These are phyloP conservation scores for Fusarium decemcellulare DNA, from an alignment of 2,329 filamentous ascomycete genomes.

Conservation along the genomic window DNA sequence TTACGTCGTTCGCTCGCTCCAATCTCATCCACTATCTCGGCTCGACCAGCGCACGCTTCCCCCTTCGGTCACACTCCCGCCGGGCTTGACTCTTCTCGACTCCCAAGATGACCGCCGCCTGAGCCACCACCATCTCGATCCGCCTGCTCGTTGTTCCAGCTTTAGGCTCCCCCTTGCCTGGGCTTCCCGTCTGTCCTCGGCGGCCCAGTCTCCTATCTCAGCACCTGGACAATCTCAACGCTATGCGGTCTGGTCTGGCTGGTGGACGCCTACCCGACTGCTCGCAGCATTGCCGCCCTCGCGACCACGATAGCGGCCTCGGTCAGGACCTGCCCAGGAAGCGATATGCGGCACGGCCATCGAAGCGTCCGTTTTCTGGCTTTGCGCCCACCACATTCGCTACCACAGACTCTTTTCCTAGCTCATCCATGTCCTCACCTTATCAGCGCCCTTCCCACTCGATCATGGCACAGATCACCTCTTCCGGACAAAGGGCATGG, in stretches of 20 bases:
- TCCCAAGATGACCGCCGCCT: slow-evolving; percentile 43
- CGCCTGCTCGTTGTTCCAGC: slow-evolving; percentile 22
- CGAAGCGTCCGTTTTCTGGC: slow-evolving; percentile 33
- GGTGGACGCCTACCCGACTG: slow-evolving; percentile 40
- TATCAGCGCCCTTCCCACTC: slow-evolving; percentile 18
- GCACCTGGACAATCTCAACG: slow-evolving; percentile 28
- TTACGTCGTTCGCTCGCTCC: too few relatives aligned
- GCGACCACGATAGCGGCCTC: slow-evolving; percentile 30
- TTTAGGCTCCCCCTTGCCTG: slow-evolving; percentile 17
- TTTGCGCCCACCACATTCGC: slow-evolving; percentile 37
- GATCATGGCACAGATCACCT: slow-evolving; percentile 34
- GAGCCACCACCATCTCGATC: slow-evolving; percentile 34
- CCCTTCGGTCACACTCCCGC: slow-evolving; percentile 22
- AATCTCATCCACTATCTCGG: slow-evolving; percentile 1
- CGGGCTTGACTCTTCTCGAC: slow-evolving; percentile 30
- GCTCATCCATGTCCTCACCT: slow-evolving; percentile 14
- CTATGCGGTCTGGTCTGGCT: slow-evolving; percentile 44
- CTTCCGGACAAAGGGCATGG: slow-evolving; percentile 26
- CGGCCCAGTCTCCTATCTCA: slow-evolving; percentile 22
- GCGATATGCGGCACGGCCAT: slow-evolving; percentile 42
- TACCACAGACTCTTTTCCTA: slow-evolving; percentile 23
- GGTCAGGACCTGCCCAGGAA: slow-evolving; percentile 27
- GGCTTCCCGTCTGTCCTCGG: slow-evolving; percentile 18
- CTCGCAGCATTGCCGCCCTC: slow-evolving; percentile 32
- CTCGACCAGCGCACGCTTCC: slow-evolving; percentile 5